phyloP scores from a whole-genome alignment of 257 asterid genomes.

The Solanum raphanifolium region DNA sequence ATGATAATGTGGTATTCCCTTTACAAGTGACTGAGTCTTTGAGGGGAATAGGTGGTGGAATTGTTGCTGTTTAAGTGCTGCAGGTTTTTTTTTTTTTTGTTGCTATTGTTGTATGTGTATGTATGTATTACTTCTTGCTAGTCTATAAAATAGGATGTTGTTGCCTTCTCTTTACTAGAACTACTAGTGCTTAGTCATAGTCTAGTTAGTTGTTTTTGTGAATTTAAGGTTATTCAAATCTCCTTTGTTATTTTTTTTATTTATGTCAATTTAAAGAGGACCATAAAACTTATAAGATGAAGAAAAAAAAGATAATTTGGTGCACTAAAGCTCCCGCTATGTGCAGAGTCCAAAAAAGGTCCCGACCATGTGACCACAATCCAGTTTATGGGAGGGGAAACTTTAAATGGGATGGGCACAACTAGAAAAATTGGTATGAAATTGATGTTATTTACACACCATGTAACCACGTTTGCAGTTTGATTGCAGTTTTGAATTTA shows the following conservation, averaged over 20 bases:
- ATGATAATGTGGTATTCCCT: constrained; percentile 69
- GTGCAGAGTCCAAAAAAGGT: not conserved
- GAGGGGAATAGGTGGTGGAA: constrained; percentile 29
- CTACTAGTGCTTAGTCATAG: not conserved
- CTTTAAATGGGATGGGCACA: not conserved
- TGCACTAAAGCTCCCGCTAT: not conserved
- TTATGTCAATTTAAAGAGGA: not conserved
- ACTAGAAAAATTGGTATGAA: not conserved
- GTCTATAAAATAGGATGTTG: not conserved
- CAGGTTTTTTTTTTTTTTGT: not conserved
- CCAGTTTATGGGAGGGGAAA: not conserved
- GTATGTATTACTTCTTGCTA: not conserved
- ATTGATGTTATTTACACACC: not conserved
- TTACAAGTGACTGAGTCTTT: constrained; percentile 20
- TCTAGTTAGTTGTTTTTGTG: not conserved
- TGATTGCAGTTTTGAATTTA: not conserved
- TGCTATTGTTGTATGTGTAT: not conserved
- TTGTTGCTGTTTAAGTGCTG: constrained; percentile 2
- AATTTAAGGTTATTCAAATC: not conserved
- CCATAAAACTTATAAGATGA: too few species aligned
- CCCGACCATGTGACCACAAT: not conserved
- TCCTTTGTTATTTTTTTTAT: not conserved
- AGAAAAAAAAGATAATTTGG: too few species aligned
- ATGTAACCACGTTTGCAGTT: not conserved
- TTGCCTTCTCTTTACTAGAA: not conserved